Conservation (phyloP, 257 asterid genomes). For the Rubia yunnanensis region DNA sequence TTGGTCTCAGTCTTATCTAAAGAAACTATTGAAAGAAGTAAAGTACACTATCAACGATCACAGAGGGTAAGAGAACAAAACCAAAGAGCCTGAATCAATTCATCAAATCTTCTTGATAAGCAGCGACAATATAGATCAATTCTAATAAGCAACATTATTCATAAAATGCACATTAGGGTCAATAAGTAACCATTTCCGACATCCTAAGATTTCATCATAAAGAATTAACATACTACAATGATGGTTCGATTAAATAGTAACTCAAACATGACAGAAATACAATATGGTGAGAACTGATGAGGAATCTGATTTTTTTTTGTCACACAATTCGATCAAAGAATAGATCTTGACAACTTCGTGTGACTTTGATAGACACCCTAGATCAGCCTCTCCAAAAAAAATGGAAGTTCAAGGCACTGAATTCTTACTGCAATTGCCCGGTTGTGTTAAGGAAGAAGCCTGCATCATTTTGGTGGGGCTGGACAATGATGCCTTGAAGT, state of each 20-base stretch:
- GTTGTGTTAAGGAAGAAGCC: not conserved
- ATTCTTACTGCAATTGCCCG: not conserved
- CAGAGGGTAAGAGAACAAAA: not conserved
- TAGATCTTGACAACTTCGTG: not conserved
- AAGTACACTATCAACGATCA: not conserved
- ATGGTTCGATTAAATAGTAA: too few relatives aligned
- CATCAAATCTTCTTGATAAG: not conserved
- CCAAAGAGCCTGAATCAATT: not conserved
- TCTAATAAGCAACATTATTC: not conserved
- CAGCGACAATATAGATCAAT: not conserved
- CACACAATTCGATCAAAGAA: not conserved
- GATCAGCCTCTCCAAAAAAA: not conserved
- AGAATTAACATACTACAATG: not conserved
- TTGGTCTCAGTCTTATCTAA: too few relatives aligned
- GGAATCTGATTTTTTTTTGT: not conserved
- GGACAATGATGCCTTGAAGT: slow-evolving; percentile 21
- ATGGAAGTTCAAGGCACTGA: not conserved
- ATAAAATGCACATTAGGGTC: not conserved
- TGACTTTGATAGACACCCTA: not conserved
- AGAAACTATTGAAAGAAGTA: not conserved
- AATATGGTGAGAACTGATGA: not conserved
- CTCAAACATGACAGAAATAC: not conserved
- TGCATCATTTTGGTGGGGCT: slow-evolving; percentile 22
- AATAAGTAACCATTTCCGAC: not conserved
- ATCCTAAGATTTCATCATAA: not conserved